Evolutionary conservation across 441 rosid genomes (phyloP).

Genomic region (Erodium texanum): DNA sequence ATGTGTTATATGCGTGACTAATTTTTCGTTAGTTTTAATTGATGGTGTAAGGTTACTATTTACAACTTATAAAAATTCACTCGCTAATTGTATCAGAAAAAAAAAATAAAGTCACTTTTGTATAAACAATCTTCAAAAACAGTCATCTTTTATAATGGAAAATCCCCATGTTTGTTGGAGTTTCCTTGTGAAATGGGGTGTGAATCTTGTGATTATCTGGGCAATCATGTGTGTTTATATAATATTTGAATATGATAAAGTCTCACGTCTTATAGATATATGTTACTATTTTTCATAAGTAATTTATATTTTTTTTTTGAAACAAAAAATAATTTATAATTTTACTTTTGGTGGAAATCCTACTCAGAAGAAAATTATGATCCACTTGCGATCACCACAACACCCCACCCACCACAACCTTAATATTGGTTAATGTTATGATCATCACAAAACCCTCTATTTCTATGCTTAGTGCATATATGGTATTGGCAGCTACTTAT

Average conservation of each 20-base stretch:
- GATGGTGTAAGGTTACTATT: too few relatives aligned
- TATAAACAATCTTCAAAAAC: too few relatives aligned
- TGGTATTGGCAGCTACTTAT: neutral
- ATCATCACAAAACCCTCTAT: slow-evolving; percentile 14
- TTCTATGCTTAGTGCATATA: neutral
- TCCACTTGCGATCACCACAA: neutral
- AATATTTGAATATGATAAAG: neutral
- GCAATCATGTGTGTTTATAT: neutral
- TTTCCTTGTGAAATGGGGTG: neutral
- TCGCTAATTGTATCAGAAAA: too few relatives aligned
- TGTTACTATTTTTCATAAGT: too few relatives aligned
- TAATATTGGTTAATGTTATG: neutral
- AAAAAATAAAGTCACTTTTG: too few relatives aligned
- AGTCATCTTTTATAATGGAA: too few relatives aligned
- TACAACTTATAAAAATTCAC: too few relatives aligned
- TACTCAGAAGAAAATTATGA: slow-evolving; percentile 17
- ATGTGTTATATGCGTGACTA: too few relatives aligned
- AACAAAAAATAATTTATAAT: neutral
- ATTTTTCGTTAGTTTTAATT: too few relatives aligned
- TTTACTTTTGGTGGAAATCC: slow-evolving; percentile 24
- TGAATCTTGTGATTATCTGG: neutral
- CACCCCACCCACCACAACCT: slow-evolving; percentile 10
- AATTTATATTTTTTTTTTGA: neutral
- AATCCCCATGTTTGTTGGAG: neutral
- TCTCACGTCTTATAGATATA: too few relatives aligned